Base-by-base conservation (phyloP, 768 basidiomycete genomes). In the Kwoniella europaea region DNA sequence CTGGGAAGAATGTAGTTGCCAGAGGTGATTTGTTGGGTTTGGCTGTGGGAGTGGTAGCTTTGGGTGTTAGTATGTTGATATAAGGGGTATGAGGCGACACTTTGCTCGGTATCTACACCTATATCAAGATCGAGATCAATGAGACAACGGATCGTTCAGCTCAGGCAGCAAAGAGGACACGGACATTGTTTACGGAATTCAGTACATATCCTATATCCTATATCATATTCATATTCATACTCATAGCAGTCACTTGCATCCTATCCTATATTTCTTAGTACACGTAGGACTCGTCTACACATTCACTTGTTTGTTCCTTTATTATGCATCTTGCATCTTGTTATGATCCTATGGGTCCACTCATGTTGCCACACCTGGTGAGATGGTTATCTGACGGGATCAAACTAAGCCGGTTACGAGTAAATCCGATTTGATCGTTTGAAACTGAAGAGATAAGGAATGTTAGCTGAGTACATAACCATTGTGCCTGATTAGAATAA, bases 1-100 rank as follows among this genome's bases (percentile, higher is more conserved):
- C 65, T 41, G 65, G 60, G 10, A 62, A 44, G 27, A 20, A 6
- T 13, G 20, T 15, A 4, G 54, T 69, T 10, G 68, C 69, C 24
- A 58, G 53, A 41, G 65, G 56, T 15, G 73, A 74, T 43, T 46
- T 69, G 2, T 43, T 67, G 15, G 76, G 71, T 18, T 60, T 73
- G 57, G 63, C 65, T 18, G 12, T 69, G 7, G 71, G 71, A 22
- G 57, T 74, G 13, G 68, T 69, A 1, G 73, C 71, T 27, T 43
- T 74, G 18, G 75, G 71, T 20, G 73, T 65, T 50, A 71, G 68
- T 16, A 65, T 72, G 65, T 42, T 76, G 56, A 56, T 73, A 22
- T 73, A 60, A 41, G 59, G 29, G 24, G 12, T 58, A 6, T 35
- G 35, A 0, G 35, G 35, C 35, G 35, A 7, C 7, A 35, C 35